phyloP scores from a whole-genome alignment of 805 yeast species.

The Wickerhamomyces bisporus region DNA sequence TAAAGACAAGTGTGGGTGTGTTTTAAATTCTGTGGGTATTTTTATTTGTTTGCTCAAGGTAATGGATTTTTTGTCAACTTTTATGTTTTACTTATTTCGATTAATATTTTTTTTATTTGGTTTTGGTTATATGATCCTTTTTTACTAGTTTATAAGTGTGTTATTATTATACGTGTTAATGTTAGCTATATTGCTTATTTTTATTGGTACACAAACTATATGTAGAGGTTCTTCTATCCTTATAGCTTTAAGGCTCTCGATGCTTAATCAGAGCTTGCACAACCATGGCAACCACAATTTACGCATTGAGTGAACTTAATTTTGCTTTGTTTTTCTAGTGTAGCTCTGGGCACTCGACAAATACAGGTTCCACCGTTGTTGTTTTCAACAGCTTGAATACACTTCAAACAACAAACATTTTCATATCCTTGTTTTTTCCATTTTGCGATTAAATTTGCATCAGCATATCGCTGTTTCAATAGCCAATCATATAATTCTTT shows the following conservation, averaged over 20 bases:
- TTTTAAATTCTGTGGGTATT: too few species aligned
- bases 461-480: slow-evolving; percentile 59
- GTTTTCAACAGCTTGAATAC: slow-evolving; percentile 61
- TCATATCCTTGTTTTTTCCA: slow-evolving; percentile 87
- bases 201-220: too few species aligned
- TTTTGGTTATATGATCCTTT: background rate
- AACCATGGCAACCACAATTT: slow-evolving; percentile 83
- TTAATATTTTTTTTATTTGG: background rate
- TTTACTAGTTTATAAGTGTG: background rate
- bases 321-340: slow-evolving; percentile 31
- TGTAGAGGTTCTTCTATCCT: too few species aligned
- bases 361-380: slow-evolving; percentile 70
- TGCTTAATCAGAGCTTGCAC: slow-evolving; percentile 63
- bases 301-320: slow-evolving; percentile 50
- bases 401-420: slow-evolving; percentile 73
- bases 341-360: slow-evolving; percentile 76
- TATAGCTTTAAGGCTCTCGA: background rate
- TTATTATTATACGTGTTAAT: background rate
- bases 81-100: background rate
- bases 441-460: slow-evolving; percentile 70
- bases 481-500: slow-evolving; percentile 70
- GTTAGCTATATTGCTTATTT: background rate
- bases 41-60: too few species aligned
- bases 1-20: too few species aligned
- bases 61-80: too few species aligned